These are phyloP conservation scores for Colletotrichum simmondsii DNA, from an alignment of 2,329 filamentous ascomycete species.

Conservation along the genomic window DNA sequence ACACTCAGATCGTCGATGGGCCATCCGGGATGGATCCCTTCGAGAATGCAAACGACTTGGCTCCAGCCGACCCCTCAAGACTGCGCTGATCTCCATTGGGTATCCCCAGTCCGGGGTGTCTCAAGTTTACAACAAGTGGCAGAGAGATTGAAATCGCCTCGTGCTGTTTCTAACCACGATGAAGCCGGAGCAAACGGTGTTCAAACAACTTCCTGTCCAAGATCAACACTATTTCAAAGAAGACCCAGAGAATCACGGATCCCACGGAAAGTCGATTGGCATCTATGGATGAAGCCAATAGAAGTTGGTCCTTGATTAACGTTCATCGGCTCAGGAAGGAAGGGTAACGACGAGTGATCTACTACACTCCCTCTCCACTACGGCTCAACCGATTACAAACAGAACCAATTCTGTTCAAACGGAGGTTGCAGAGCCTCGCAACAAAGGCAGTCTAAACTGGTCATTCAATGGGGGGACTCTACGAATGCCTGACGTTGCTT, in stretches of 20 bases:
- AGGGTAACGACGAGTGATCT: not conserved
- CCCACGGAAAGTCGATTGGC: not conserved
- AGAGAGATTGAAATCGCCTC: conserved; percentile 5
- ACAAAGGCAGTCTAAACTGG: not conserved
- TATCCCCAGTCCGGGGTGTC: conserved; percentile 24
- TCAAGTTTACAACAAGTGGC: conserved; percentile 4
- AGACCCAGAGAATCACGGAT: not conserved
- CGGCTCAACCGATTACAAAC: not conserved
- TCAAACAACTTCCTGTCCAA: not conserved
- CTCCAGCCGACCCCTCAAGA: conserved; percentile 6
- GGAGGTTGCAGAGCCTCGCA: not conserved
- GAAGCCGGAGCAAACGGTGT: not conserved
- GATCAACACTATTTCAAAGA: not conserved
- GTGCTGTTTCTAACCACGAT: not conserved
- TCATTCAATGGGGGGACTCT: not conserved
- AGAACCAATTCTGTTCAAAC: not conserved
- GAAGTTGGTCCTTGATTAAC: not conserved
- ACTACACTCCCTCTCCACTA: not conserved
- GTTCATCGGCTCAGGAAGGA: not conserved
- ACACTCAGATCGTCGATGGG: conserved; percentile 26
- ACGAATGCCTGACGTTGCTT: not conserved
- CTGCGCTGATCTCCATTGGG: conserved; percentile 24
- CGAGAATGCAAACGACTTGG: conserved; percentile 30
- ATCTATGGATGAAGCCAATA: not conserved
- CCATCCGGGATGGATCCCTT: conserved; percentile 14